Percentiles rank a stretch among this genome's conserved stretches.
Evolutionary conservation across 1,139 yeast species (phyloP).

Genomic region (Nakaseomyces kungkrabaensis): DNA sequence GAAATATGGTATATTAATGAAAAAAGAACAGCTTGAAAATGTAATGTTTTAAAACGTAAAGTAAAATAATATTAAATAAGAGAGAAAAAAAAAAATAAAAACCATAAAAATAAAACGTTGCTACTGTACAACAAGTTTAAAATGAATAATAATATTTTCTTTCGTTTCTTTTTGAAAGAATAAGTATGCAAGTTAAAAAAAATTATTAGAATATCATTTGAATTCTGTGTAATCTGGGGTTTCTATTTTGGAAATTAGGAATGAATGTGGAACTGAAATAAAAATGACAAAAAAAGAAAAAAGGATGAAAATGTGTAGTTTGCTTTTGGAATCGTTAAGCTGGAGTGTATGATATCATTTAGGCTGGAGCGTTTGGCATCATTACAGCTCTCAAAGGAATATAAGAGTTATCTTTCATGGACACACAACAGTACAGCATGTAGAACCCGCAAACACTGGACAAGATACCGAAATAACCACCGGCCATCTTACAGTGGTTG

Average conservation of each 20-base stretch:
- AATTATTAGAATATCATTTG: no score
- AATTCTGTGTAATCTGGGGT: no score
- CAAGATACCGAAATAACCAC: conserved; percentile 58
- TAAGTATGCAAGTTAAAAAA: no score
- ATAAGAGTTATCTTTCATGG: conserved; percentile 53
- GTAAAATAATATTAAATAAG: no score
- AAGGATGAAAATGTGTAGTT: neutral
- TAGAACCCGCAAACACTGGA: conserved; percentile 56
- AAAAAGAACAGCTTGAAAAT: no score
- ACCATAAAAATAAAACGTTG: neutral
- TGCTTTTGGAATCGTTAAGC: no score
- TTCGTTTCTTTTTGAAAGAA: neutral
- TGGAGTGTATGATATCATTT: neutral
- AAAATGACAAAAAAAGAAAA: neutral
- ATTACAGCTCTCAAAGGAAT: conserved; percentile 46
- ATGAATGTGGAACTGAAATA: neutral
- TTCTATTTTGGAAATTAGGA: neutral
- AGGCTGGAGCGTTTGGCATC: conserved; percentile 38
- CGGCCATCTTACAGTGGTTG: conserved; percentile 46
- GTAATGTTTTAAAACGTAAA: no score
- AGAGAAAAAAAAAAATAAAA: no score
- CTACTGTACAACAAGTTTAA: neutral
- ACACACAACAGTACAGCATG: conserved; percentile 60
- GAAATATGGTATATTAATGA: no score
- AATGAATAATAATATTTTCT: no score